Base-by-base conservation (phyloP, 441 rosid species). In the Syzygium malaccense region DNA sequence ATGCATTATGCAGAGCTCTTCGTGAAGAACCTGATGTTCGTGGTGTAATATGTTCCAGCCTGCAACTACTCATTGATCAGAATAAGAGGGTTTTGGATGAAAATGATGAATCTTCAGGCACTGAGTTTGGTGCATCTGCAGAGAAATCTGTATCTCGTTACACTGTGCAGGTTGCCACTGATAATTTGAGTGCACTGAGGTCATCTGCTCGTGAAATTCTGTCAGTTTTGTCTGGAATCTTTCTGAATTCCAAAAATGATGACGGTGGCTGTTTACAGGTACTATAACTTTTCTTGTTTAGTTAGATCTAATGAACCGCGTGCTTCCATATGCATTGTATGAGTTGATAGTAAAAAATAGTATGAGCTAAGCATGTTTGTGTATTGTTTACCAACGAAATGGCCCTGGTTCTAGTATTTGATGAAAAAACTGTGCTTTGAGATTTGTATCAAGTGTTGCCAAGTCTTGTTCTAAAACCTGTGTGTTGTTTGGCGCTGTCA, bases 221-320 rank as follows among this genome's bases (percentile, higher is more conserved):
- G 92, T 91, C 93, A 86, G 91, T 94, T 88, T 89, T 98, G 93
- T 93, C 95, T 17, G 93, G 92, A 88, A 91, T 95, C 87, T 95
- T 94, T 88, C 89, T 92, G 91, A 96, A 96, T 91, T 95, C 98
- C 86, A 80, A 92, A 45, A 93, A 94, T 80, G 98, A 96, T 91
- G 98, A 98, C 78, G 99, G 98, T 86, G 99, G 98, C 92, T 95
- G 93, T 90, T 92, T 98, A 93, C 97, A 94, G 99, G 98, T 97
- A 95, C 37, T 55, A 79, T 51, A 58, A 64, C 28, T n/a, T 37
- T 62, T 53, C 23, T 86, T 87, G 26, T 60, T 68, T 75, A 75
- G 51, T 75, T 75, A 75, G 51, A 55, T 54, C 55, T 58, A 87
- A 51, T 55, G 49, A 54, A 55, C 37, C 19, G 71, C 14, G 57